Evolutionary conservation across 352 stramenopile genomes (phyloP).

Genomic region (Pythium scleroteichum): DNA sequence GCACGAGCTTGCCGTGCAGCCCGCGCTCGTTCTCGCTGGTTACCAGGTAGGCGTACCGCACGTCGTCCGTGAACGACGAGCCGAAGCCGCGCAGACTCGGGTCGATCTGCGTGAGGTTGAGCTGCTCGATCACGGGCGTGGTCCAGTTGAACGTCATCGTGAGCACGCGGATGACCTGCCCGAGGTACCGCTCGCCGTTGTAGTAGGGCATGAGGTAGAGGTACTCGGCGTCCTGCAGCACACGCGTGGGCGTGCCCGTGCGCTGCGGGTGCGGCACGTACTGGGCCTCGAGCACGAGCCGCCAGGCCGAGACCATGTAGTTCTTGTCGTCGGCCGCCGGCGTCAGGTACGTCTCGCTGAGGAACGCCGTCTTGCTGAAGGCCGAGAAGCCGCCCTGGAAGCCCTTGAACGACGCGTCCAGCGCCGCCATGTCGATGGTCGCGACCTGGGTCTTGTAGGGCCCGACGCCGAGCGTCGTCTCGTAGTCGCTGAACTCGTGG

Average conservation of each 20-base stretch:
- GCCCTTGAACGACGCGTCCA: slow-evolving; percentile 48
- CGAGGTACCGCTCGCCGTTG: slow-evolving; percentile 54
- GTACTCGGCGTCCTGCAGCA: slow-evolving; percentile 56
- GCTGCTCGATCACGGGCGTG: slow-evolving; percentile 49
- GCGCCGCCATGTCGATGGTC: slow-evolving; percentile 59
- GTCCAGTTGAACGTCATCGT: slow-evolving; percentile 48
- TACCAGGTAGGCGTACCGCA: slow-evolving; percentile 69
- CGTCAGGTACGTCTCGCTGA: slow-evolving; percentile 69
- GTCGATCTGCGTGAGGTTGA: slow-evolving; percentile 51
- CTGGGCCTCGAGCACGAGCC: slow-evolving; percentile 46
- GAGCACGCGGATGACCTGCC: slow-evolving; percentile 56
- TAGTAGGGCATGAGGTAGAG: slow-evolving; percentile 72
- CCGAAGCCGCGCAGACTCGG: slow-evolving; percentile 51
- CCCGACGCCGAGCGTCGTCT: slow-evolving; percentile 59
- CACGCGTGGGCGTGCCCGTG: slow-evolving; percentile 31
- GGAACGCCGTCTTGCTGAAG: slow-evolving; percentile 44
- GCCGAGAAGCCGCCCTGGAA: slow-evolving; percentile 68
- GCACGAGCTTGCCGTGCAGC: slow-evolving; percentile 64
- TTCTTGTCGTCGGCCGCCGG: slow-evolving; percentile 48
- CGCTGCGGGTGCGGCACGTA: slow-evolving; percentile 49
- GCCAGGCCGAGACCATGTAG: slow-evolving; percentile 46
- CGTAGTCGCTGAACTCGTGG: slow-evolving; percentile 81
- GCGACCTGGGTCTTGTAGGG: slow-evolving; percentile 61
- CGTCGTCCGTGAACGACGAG: slow-evolving; percentile 53
- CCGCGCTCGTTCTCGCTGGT: slow-evolving; percentile 54